Base-by-base conservation (phyloP, 2,329 filamentous ascomycete genomes). In the Rutstroemia sp. region DNA sequence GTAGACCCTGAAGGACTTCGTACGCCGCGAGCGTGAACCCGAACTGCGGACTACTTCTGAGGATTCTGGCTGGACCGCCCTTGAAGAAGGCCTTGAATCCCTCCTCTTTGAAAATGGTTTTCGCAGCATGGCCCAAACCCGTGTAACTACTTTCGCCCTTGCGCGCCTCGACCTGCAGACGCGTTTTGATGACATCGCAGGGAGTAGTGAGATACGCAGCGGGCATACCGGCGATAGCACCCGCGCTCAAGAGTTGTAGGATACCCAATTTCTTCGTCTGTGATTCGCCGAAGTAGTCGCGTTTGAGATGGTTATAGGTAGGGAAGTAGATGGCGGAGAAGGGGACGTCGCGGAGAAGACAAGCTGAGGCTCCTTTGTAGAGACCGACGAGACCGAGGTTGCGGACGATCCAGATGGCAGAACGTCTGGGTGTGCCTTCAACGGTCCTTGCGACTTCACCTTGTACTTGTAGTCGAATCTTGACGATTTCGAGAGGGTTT, bases 291-390 rank as follows among this genome's bases (percentile, higher is more conserved):
- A 97, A 99, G 70, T 92, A 77, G 73, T 96, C 92, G 68, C 81
- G 84, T 80, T 99, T 99, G 67, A 99, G 75, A 71, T 99, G 94
- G 71, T 83, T 88, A 78, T 99, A 99, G 21, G 91, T 87, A 2
- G 94, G 92, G 83, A 99, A 99, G 78, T 99, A 99, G 70, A 99
- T 99, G 67, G 90, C 91, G 19, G 92, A 97, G 78, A 99, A 99
- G 46, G 94, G 94, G 42, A 97, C 90, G 72, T 99, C 94, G 65
- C 94, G 92, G 62, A 97, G 81, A 67, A 99, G 78, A 75, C 94
- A 99, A 19, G 94, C 94, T 46, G 86, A 90, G 19, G 92, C 94
- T 60, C 94, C 94, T 80, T 96, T 97, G 81, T 99, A 99, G 64
- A 99, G 78, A 57, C 94, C 94, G 50, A 95, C 79, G 49, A 99